Percentiles rank a stretch among this genome's conserved stretches.
These are phyloP conservation scores for Apiospora pterosperma DNA, from an alignment of 2,329 filamentous ascomycete genomes.

Conservation along the genomic window DNA sequence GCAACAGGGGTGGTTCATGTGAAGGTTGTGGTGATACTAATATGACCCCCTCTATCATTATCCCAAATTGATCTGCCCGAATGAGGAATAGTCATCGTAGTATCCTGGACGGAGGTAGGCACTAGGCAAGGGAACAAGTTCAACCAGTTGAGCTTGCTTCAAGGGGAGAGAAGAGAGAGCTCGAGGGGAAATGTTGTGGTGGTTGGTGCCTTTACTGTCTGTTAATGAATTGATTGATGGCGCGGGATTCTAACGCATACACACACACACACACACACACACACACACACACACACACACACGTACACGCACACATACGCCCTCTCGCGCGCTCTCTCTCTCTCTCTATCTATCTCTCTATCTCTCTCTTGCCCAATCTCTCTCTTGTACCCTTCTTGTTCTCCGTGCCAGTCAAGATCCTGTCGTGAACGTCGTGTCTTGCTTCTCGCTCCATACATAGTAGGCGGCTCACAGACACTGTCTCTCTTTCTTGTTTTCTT, in stretches of 20 bases:
- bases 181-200: background rate
- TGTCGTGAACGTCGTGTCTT: slow-evolving; percentile 3
- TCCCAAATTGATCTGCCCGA: slow-evolving; percentile 1
- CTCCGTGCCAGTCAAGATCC: background rate
- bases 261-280: too few relatives aligned
- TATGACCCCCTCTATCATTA: background rate
- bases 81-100: background rate
- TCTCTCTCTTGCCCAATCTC: background rate
- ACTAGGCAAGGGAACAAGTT: slow-evolving; percentile 1
- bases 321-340: background rate
- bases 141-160: background rate
- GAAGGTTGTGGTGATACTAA: background rate
- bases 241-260: too few relatives aligned
- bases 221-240: too few relatives aligned
- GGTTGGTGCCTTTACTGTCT: background rate
- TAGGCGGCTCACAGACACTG: background rate
- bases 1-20: background rate
- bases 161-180: background rate
- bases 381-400: background rate
- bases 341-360: background rate
- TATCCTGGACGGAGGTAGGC: background rate
- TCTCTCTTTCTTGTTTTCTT: slow-evolving; percentile 3
- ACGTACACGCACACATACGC: too few relatives aligned
- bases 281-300: too few relatives aligned
- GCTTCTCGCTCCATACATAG: background rate